Evolutionary conservation across 345 rosid genomes (phyloP), one percentile per base, ranked within the genome.

Genomic region (Theobroma cacao): DNA sequence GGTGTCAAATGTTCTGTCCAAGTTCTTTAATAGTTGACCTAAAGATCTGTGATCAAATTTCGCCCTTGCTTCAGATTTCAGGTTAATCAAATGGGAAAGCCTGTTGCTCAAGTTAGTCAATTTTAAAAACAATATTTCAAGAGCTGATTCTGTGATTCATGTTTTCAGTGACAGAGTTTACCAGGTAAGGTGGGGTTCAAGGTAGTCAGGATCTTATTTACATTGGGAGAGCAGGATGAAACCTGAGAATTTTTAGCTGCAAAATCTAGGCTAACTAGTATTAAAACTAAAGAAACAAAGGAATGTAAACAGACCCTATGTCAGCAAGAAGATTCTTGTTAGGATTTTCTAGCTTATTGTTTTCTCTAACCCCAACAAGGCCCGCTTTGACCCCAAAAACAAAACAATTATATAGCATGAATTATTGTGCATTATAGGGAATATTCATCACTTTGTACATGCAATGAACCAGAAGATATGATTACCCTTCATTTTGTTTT

Each of bases 391-490:
- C 62, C 9, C 31, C n/a, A 52, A 52, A 53, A 20, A 3, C 3
- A 56, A 56, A 33, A 28, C 18, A 34, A 52, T n/a, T 72, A 11
- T 52, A 43, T 34, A 20, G 14, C 0, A 20, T 12, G n/a, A 72
- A 72, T 34, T 48, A 76, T 76, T 48, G 40, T 45, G 62, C 43
- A 63, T 50, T 76, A 31, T 50, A 31, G 18, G 61, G 78, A 76
- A 48, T 43, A 62, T 76, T 48, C 45, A 28, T 52, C 58, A 40
- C 58, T 47, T 31, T 61, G 47, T 63, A 30, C 78, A 76, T 76
- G 50, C 78, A n/a, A 62, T 76, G 78, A 63, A 62, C 61, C 50
- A 10, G 22, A 63, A 47, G 47, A 63, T 36, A 73, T 74, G 66
- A 74, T 58, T 41, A 40, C 22, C 22, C 77, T 74, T 56, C 66